A percentile compares a stretch with the other conserved stretches of the same genome.
Evolutionary conservation across 2,329 filamentous ascomycete genomes (phyloP).

Genomic region (Microsporum canis): DNA sequence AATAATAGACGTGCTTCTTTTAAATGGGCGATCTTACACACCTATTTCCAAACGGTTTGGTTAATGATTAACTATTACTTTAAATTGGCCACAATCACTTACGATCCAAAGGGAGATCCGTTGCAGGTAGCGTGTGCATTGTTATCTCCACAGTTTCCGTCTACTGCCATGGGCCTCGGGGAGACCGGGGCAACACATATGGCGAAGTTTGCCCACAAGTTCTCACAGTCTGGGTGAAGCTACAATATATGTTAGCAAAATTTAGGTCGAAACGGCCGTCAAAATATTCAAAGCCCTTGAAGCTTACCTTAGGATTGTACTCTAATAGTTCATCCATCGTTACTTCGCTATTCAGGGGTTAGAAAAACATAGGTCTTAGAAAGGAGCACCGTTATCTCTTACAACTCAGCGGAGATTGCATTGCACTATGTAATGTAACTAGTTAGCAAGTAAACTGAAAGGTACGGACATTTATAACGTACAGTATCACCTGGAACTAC

Average conservation of each 20-base stretch:
- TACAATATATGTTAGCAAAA: background rate
- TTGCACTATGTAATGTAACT: constrained; percentile 9
- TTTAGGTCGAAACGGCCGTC: background rate
- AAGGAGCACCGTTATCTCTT: background rate
- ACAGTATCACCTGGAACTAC: constrained; percentile 14
- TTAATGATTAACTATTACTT: background rate
- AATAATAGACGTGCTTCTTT: background rate
- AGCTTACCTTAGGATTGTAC: constrained; percentile 12
- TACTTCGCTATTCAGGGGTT: background rate
- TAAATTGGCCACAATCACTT: background rate
- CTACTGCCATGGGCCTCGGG: constrained; percentile 1
- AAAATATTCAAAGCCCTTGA: background rate
- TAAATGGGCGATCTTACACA: constrained; percentile 2
- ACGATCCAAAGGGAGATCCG: constrained; percentile 11
- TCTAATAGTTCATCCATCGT: constrained; percentile 7
- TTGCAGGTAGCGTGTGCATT: constrained; percentile 7
- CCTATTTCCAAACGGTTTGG: background rate
- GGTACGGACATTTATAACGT: background rate
- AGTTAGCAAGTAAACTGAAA: constrained; percentile 2
- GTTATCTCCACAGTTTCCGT: constrained; percentile 8
- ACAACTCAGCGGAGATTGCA: constrained; percentile 11
- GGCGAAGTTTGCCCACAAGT: constrained; percentile 14
- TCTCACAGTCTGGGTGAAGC: constrained; percentile 12
- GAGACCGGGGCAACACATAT: constrained; percentile 13
- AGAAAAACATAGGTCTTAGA: background rate